phyloP scores from a whole-genome alignment of 805 yeast genomes.

The Candida rishiriensis region DNA sequence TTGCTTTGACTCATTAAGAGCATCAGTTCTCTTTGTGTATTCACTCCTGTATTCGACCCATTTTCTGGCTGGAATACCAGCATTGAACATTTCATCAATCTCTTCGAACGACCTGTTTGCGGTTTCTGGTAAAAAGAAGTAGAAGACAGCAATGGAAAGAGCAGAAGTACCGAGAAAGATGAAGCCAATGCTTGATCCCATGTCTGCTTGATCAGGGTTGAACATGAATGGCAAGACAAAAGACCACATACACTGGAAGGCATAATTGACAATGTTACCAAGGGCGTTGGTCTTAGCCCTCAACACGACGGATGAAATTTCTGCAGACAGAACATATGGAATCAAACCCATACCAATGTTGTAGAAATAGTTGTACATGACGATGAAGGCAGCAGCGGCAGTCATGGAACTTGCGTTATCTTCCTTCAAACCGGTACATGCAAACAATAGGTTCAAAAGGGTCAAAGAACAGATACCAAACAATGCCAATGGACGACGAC shows the following conservation, averaged over 20 bases:
- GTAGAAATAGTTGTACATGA: constrained; percentile 23
- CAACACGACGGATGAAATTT: constrained; percentile 35
- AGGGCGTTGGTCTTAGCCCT: constrained; percentile 39
- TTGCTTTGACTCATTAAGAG: too few relatives aligned
- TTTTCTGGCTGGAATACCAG: constrained; percentile 27
- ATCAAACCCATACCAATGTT: constrained; percentile 29
- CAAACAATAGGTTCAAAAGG: constrained; percentile 23
- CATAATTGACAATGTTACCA: constrained; percentile 28
- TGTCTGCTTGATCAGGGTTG: constrained; percentile 41
- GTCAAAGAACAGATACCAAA: constrained; percentile 25
- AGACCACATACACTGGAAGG: constrained; percentile 31
- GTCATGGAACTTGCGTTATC: constrained; percentile 20
- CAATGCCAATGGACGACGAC: constrained; percentile 32
- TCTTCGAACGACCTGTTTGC: constrained; percentile 55
- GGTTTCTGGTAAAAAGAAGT: constrained; percentile 57
- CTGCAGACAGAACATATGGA: constrained; percentile 29
- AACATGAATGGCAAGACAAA: constrained; percentile 46
- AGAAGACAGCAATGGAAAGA: constrained; percentile 36
- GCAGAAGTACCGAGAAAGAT: constrained; percentile 38
- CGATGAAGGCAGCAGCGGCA: constrained; percentile 26
- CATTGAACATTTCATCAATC: constrained; percentile 49
- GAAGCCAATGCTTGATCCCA: constrained; percentile 48
- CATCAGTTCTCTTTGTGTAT: too few relatives aligned
- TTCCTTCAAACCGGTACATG: constrained; percentile 21
- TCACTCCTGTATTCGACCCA: constrained; percentile 17